Conservation (phyloP, 192 early-diverging fungal genomes). For the Dispira parvispora region DNA sequence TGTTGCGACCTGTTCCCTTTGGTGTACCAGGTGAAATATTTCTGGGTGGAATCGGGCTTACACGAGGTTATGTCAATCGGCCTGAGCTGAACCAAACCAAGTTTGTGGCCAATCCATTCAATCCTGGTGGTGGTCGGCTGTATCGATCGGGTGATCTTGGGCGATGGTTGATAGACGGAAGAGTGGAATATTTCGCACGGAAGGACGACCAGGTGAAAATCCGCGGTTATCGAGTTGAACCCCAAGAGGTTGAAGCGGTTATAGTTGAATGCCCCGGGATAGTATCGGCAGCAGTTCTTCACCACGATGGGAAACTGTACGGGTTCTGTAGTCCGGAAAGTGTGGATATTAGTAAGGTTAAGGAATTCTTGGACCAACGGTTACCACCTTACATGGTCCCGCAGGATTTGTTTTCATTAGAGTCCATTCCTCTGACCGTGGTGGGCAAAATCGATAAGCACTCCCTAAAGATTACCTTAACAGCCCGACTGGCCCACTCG, state of each 20-base stretch:
- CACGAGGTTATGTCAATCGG: background rate
- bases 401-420: background rate
- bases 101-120: background rate
- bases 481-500: background rate
- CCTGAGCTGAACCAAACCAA: background rate
- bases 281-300: background rate
- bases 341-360: background rate
- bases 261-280: background rate
- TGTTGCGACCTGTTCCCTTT: slow-evolving; percentile 13
- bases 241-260: slow-evolving; percentile 3
- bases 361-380: background rate
- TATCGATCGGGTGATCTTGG: background rate
- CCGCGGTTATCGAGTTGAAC: background rate
- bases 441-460: background rate
- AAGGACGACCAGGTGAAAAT: slow-evolving; percentile 3
- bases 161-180: background rate
- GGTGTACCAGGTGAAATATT: slow-evolving; percentile 20
- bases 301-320: background rate
- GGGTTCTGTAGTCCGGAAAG: background rate
- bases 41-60: slow-evolving; percentile 10
- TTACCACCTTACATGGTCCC: background rate
- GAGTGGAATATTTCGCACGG: background rate
- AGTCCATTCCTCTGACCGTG: background rate
- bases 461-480: background rate
- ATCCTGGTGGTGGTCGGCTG: background rate